Conservation (phyloP, 169 alveolate species). For the Miamiensis avidus region DNA sequence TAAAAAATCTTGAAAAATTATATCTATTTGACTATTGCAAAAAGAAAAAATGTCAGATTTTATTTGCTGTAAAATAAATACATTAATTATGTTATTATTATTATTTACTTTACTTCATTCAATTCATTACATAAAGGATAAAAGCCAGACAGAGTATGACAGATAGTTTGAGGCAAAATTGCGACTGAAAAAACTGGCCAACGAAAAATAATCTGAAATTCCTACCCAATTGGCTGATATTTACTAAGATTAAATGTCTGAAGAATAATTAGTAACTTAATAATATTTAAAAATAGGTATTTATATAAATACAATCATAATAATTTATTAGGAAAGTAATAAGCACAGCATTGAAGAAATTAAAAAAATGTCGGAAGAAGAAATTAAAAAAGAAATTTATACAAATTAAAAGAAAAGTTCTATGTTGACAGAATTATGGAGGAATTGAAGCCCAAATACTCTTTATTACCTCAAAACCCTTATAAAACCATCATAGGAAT, state of each 20-base stretch:
- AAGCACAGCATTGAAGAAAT: background rate
- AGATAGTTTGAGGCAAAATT: slow-evolving; percentile 11
- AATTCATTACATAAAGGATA: background rate
- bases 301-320: too few species aligned
- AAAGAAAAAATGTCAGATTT: slow-evolving; percentile 21
- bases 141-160: background rate
- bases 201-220: background rate
- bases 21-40: slow-evolving; percentile 21
- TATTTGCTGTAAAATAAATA: slow-evolving; percentile 1
- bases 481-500: slow-evolving; percentile 29
- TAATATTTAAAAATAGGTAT: too few species aligned
- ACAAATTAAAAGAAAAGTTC: background rate
- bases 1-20: slow-evolving; percentile 24
- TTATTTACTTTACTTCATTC: too few species aligned
- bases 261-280: too few species aligned
- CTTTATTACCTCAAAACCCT: slow-evolving; percentile 13
- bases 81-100: too few species aligned
- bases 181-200: background rate
- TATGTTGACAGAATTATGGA: slow-evolving; percentile 9
- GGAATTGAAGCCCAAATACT: slow-evolving; percentile 15
- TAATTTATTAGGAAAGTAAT: background rate
- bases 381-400: slow-evolving; percentile 21
- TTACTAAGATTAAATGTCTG: background rate
- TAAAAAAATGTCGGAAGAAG: background rate
- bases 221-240: slow-evolving; percentile 2